A percentile compares a stretch with the other conserved stretches of the same genome.
These are phyloP conservation scores for Plectosphaerella cucumerina DNA, from an alignment of 2,329 filamentous ascomycete genomes.

Conservation along the genomic window DNA sequence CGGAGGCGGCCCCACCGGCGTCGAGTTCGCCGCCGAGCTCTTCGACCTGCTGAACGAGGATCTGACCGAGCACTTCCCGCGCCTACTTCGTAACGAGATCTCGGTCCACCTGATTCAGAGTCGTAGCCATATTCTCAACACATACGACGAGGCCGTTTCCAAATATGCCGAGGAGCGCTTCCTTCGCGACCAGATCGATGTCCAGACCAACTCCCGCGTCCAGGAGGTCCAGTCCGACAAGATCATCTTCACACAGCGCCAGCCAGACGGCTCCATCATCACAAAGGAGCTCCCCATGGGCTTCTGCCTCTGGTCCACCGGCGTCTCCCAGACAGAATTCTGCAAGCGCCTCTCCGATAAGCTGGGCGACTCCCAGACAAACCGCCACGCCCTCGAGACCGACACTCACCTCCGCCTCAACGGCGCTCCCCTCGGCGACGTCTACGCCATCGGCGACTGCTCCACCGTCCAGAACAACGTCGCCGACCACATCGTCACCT, in stretches of 20 bases:
- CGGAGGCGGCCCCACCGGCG: conserved; percentile 91
- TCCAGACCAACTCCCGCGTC: conserved; percentile 89
- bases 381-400: conserved; percentile 88
- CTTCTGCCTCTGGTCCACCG: conserved; percentile 97
- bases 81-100: conserved; percentile 91
- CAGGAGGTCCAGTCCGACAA: conserved; percentile 80
- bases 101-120: conserved; percentile 97
- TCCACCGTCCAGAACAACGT: conserved; percentile 97
- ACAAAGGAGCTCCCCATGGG: conserved; percentile 93
- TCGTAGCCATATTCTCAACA: conserved; percentile 92
- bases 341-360: conserved; percentile 73
- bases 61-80: conserved; percentile 76
- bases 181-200: conserved; percentile 82
- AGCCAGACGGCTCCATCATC: conserved; percentile 66
- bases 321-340: conserved; percentile 81
- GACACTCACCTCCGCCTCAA: conserved; percentile 88
- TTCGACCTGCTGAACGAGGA: conserved; percentile 97
- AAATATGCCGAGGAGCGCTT: conserved; percentile 90
- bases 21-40: conserved; percentile 95
- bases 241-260: conserved; percentile 84
- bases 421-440: conserved; percentile 85
- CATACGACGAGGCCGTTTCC: conserved; percentile 92
- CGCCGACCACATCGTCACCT: conserved; percentile 83
- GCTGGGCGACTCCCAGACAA: conserved; percentile 73
- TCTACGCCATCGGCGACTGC: conserved; percentile 96